Base-by-base conservation (phyloP, 257 asterid genomes). In the Gardenia jasminoides region DNA sequence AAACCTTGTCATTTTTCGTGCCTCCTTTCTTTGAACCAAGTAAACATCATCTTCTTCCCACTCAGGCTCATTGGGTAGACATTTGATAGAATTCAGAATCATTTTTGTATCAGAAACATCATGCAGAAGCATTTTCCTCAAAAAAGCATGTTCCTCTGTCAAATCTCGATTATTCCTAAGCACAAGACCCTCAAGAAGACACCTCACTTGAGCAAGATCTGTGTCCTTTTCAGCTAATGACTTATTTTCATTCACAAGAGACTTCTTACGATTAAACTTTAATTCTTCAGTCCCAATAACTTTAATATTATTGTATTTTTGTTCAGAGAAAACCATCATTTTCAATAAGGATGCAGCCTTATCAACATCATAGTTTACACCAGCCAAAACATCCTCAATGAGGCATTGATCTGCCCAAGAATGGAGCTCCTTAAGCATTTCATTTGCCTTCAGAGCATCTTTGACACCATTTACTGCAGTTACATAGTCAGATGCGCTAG, bases 41-140 rank as follows among this genome's bases (percentile, higher is more conserved):
- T 95, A 95, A 73, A 87, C 80, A 87, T 93, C 99, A 82, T 93
- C 98, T 81, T 95, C 97, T 84, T 85, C 94, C 97, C 89, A 88
- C 76, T 90, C 98, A n/a, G 95, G 88, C 81, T 91, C 93, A 82
- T 88, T 41, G 24, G 90, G 91, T 67, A 84, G 47, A 79, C 80
- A 82, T 76, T 75, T 84, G 70, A 83, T 22, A 67, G 80, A 50
- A 82, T 74, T 83, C 75, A 72, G 78, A 47, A 65, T 66, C 22
- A 43, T 74, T 66, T 80, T 54, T 46, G 77, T 59, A 62, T 80
- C 68, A 50, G 70, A 75, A 54, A 78, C 89, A 70, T 75, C 80
- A 59, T 31, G 44, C 31, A 52, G 70, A 47, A 80, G 64, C 26
- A 72, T 73, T 64, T 77, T 33, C 73, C 67, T 10, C 13, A 20